phyloP scores from a whole-genome alignment of 768 basidiomycete genomes.

The Hirschioporus abietinus region DNA sequence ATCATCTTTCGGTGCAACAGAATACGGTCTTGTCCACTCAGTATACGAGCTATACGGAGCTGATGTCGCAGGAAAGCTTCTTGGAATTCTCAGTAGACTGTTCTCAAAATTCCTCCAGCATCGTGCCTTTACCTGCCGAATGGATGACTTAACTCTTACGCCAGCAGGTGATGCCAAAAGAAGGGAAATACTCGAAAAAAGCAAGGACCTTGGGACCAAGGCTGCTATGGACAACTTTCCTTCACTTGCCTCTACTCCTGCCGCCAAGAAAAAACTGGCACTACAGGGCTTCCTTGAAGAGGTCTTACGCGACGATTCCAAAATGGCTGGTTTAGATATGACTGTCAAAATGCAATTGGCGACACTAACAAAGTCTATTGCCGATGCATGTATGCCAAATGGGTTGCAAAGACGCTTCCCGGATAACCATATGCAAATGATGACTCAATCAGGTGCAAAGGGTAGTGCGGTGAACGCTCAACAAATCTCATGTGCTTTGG shows the following conservation, averaged over 20 bases:
- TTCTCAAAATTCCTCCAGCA: slow-evolving; percentile 98
- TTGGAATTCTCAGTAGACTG: slow-evolving; percentile 88
- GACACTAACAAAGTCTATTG: slow-evolving; percentile 85
- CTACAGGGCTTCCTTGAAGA: slow-evolving; percentile 77
- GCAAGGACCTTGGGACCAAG: slow-evolving; percentile 70
- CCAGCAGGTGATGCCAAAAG: slow-evolving; percentile 71
- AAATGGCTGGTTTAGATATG: slow-evolving; percentile 96
- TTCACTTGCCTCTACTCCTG: slow-evolving; percentile 48
- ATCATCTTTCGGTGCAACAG: slow-evolving; percentile 92
- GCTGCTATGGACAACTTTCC: slow-evolving; percentile 91
- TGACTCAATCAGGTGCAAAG: slow-evolving; percentile 98
- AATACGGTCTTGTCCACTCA: slow-evolving; percentile 95
- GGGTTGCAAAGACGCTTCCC: slow-evolving; percentile 92
- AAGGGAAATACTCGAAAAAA: slow-evolving; percentile 58
- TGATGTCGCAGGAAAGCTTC: slow-evolving; percentile 80
- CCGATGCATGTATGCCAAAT: slow-evolving; percentile 80
- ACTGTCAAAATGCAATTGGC: slow-evolving; percentile 83
- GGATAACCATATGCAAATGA: slow-evolving; percentile 98
- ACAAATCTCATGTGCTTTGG: slow-evolving; percentile 96
- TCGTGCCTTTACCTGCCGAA: slow-evolving; percentile 95
- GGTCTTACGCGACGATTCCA: slow-evolving; percentile 89
- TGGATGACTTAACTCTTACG: slow-evolving; percentile 95
- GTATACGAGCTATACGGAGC: slow-evolving; percentile 94
- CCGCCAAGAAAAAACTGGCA: slow-evolving; percentile 48
- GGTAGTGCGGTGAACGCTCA: slow-evolving; percentile 96